phyloP scores from a whole-genome alignment of 2,329 filamentous ascomycete genomes.

The Hymenoscyphus occultus region DNA sequence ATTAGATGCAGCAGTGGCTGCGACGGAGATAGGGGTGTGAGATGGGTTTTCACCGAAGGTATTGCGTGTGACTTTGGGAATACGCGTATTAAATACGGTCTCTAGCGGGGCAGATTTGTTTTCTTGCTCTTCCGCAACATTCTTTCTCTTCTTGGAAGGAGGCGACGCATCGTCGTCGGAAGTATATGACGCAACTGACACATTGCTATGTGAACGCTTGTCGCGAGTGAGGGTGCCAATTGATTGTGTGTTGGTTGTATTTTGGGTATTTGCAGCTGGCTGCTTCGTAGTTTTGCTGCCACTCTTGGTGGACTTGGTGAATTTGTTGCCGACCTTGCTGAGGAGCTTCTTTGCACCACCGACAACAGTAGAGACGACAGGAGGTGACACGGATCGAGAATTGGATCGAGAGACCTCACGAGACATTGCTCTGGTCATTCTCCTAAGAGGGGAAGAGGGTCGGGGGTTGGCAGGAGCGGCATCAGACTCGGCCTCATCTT shows the following conservation, averaged over 20 bases:
- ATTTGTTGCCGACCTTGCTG: not conserved
- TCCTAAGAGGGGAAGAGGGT: not conserved
- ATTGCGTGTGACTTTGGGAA: not conserved
- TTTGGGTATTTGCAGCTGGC: not conserved
- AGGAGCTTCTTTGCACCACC: not conserved
- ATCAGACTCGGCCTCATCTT: not conserved
- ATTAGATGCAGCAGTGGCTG: not conserved
- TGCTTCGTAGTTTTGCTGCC: not conserved
- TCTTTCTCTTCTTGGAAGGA: not conserved
- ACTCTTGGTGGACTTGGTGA: not conserved
- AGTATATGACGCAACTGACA: not conserved
- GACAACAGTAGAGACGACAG: not conserved
- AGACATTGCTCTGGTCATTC: slow-evolving; percentile 1
- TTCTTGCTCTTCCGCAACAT: not conserved
- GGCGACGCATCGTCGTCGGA: not conserved
- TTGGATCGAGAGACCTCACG: not conserved
- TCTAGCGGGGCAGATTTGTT: not conserved
- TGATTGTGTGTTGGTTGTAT: not conserved
- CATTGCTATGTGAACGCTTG: not conserved
- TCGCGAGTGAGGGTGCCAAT: not conserved
- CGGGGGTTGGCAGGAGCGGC: not conserved
- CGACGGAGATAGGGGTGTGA: not conserved
- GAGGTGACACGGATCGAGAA: not conserved
- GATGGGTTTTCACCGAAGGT: not conserved
- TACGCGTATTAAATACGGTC: not conserved